Evolutionary conservation across 2,329 filamentous ascomycete genomes (phyloP), one percentile per base, ranked within the genome.

Genomic region (Diplodia seriata): DNA sequence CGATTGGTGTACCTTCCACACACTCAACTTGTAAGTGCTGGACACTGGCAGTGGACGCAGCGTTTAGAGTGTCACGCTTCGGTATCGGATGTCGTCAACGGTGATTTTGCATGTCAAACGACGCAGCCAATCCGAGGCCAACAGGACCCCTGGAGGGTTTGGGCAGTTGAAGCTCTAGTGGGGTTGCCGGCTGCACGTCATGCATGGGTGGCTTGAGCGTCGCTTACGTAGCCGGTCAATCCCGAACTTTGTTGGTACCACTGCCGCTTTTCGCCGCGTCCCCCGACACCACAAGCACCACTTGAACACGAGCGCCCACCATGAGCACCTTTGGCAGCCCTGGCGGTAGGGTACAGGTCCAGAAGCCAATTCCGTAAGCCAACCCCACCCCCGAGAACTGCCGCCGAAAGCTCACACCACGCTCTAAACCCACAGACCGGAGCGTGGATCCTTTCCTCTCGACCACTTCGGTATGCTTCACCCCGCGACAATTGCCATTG

Each of bases 401-500:
- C 11, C 7, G 5, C 59, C 2, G 6, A 29, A 36, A 3, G 26
- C 59, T 63, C 14, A 63, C 59, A 38, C n/a, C 31, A 63, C 59
- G 11, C 18, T n/a, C 12, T n/a, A 9, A 5, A n/a, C 11, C n/a
- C 18, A 20, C 66, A 95, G 92, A 68, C 94, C 94, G 5, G 91
- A 97, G 78, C 89, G 94, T 74, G 94, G 94, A 67, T 96, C 92
- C 74, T 98, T 98, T 76, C 94, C 94, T n/a, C 88, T 98, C 67
- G 94, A 98, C 79, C 94, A 97, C 75, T 93, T 97, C 79, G 93
- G 88, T 89, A 81, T 61, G 76, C 69, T 66, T 43, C n/a, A 3
- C 36, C 15, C 15, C 23, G 11, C 56, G 7, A 47, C 5, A 4
- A 3, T n/a, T 20, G 40, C 57, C 26, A 7, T 9, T 5, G 29